phyloP scores from a whole-genome alignment of 2,329 filamentous ascomycete genomes.

The Erysiphe pulchra region DNA sequence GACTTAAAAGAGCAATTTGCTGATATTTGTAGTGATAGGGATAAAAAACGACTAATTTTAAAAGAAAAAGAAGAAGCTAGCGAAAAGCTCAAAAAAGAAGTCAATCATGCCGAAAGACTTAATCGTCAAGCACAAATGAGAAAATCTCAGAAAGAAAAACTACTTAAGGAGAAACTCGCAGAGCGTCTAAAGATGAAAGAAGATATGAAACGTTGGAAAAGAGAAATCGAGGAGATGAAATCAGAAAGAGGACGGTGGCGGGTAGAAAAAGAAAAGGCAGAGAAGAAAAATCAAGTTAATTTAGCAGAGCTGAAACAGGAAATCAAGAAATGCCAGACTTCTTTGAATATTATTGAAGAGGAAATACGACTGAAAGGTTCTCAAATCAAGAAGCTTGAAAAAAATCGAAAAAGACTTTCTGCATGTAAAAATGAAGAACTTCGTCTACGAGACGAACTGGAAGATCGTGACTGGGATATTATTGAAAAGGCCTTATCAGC shows the following conservation, averaged over 20 bases:
- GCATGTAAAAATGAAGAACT: constrained; percentile 29
- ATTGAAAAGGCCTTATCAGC: constrained; percentile 7
- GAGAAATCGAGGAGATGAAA: constrained; percentile 33
- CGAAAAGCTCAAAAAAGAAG: constrained; percentile 56
- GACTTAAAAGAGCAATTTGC: constrained; percentile 40
- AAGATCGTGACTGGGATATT: constrained; percentile 13
- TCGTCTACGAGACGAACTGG: constrained; percentile 8
- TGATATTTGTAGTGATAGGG: constrained; percentile 50
- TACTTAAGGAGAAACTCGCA: constrained; percentile 38
- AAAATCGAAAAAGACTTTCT: constrained; percentile 35
- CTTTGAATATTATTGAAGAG: constrained; percentile 31
- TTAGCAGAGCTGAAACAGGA: constrained; percentile 25
- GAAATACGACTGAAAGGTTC: constrained; percentile 46
- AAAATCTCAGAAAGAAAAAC: constrained; percentile 50
- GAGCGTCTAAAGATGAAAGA: constrained; percentile 46
- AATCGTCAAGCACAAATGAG: constrained; percentile 62
- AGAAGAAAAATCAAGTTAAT: constrained; percentile 24
- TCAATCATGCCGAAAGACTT: constrained; percentile 53
- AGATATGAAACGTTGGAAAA: constrained; percentile 41
- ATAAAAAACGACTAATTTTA: constrained; percentile 48
- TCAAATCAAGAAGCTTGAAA: constrained; percentile 49
- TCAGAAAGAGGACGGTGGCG: constrained; percentile 27
- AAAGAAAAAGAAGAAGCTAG: constrained; percentile 85
- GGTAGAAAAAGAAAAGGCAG: constrained; percentile 24
- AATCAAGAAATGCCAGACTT: constrained; percentile 33